These are phyloP conservation scores for Globisporangium recalcitrans DNA, from an alignment of 352 stramenopile species.

Conservation along the genomic window DNA sequence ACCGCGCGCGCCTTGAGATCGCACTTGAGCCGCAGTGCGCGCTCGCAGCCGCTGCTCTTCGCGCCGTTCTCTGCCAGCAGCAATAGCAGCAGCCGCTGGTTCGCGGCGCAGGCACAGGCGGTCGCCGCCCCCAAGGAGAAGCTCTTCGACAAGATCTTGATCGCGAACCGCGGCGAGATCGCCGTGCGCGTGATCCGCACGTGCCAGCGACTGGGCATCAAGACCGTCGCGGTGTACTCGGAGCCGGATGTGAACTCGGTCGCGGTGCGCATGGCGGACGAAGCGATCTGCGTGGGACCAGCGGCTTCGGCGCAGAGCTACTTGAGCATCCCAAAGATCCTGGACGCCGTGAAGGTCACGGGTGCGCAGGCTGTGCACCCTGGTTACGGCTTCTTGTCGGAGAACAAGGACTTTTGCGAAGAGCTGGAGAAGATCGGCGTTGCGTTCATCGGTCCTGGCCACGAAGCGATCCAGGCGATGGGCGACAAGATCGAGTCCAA, in stretches of 20 bases:
- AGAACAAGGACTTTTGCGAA: constrained; percentile 91
- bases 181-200: constrained; percentile 91
- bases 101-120: constrained; percentile 1
- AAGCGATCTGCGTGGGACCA: constrained; percentile 64
- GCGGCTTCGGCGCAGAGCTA: constrained; percentile 85
- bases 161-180: constrained; percentile 93
- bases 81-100: neutral
- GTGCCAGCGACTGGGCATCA: constrained; percentile 83
- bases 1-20: constrained; percentile 2
- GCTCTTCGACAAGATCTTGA: constrained; percentile 90
- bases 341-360: constrained; percentile 80
- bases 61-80: neutral
- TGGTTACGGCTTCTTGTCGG: constrained; percentile 93
- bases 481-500: constrained; percentile 95
- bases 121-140: constrained; percentile 29
- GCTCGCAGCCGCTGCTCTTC: constrained; percentile 5
- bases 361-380: constrained; percentile 92
- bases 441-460: constrained; percentile 86
- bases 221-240: constrained; percentile 94
- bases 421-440: constrained; percentile 70
- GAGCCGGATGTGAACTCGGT: constrained; percentile 85
- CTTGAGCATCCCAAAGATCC: constrained; percentile 89
- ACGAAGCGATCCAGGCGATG: constrained; percentile 88
- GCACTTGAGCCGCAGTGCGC: neutral
- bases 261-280: constrained; percentile 83